A percentile compares a stretch with the other conserved stretches of the same genome.
Evolutionary conservation across 179 eudicot species (phyloP).

Genomic region (Beta corolliflora): DNA sequence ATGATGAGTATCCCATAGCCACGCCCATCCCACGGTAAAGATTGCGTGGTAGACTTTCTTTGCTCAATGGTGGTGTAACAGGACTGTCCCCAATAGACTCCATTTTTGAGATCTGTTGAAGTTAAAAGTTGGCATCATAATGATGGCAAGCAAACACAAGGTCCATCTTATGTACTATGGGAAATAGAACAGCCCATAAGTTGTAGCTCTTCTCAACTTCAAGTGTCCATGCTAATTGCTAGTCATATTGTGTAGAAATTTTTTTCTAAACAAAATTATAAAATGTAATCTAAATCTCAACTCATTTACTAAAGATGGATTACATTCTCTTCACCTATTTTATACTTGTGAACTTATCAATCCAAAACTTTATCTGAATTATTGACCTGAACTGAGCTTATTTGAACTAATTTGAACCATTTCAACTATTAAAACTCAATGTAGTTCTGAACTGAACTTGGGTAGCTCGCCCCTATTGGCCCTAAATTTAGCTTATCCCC

Average conservation of each 20-base stretch:
- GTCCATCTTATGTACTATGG: background rate
- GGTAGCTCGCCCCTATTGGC: no score
- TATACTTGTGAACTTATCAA: no score
- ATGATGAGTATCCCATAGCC: constrained; percentile 73
- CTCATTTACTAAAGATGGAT: background rate
- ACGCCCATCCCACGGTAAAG: constrained; percentile 48
- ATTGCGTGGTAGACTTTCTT: constrained; percentile 70
- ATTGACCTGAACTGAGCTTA: no score
- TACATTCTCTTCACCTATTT: no score
- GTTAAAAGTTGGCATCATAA: constrained; percentile 8
- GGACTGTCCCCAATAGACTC: constrained; percentile 64
- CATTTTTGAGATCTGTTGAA: constrained; percentile 57
- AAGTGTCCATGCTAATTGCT: background rate
- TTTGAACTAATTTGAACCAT: no score
- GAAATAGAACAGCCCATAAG: no score
- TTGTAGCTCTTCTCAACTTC: background rate
- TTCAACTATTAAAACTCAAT: no score
- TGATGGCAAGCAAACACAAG: background rate
- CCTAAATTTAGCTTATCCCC: background rate
- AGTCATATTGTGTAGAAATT: background rate
- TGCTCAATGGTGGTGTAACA: constrained; percentile 69
- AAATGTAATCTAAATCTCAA: background rate
- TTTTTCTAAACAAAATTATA: background rate
- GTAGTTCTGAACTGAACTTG: no score
- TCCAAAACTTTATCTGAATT: no score